Evolutionary conservation across 352 stramenopile genomes (phyloP).

Genomic region (Pythium aquatile): DNA sequence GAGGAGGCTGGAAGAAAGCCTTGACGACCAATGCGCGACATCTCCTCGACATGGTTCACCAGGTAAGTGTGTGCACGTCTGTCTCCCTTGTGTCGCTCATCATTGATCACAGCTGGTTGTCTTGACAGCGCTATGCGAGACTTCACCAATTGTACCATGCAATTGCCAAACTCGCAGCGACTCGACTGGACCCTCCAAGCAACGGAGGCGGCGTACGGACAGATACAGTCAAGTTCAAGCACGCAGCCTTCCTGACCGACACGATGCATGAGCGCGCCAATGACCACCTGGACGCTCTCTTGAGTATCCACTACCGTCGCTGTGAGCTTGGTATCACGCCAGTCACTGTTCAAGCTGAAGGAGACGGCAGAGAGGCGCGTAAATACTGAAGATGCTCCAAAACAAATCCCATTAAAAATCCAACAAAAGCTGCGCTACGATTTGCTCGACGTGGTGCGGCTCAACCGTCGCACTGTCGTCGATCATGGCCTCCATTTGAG

Average conservation of each 20-base stretch:
- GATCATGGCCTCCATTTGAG: conserved; percentile 88
- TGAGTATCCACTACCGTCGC: conserved; percentile 19
- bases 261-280: conserved; percentile 39
- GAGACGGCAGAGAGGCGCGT: conserved; percentile 2
- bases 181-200: background rate
- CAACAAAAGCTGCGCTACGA: conserved; percentile 74
- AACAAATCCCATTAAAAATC: conserved; percentile 46
- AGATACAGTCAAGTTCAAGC: conserved; percentile 43
- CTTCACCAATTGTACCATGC: conserved; percentile 63
- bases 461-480: conserved; percentile 74
- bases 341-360: too few relatives aligned
- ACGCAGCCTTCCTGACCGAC: conserved; percentile 52
- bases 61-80: conserved; percentile 33
- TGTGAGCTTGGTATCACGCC: background rate
- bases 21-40: conserved; percentile 34
- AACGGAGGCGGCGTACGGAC: background rate
- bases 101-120: too few relatives aligned
- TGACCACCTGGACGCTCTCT: conserved; percentile 34
- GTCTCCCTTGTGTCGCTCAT: background rate
- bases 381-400: conserved; percentile 14
- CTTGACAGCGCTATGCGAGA: conserved; percentile 44
- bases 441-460: conserved; percentile 77
- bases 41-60: conserved; percentile 57
- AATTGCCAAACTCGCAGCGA: conserved; percentile 55
- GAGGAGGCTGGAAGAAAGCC: background rate